phyloP scores from a whole-genome alignment of 805 yeast species.

The Pichia deserticola region DNA sequence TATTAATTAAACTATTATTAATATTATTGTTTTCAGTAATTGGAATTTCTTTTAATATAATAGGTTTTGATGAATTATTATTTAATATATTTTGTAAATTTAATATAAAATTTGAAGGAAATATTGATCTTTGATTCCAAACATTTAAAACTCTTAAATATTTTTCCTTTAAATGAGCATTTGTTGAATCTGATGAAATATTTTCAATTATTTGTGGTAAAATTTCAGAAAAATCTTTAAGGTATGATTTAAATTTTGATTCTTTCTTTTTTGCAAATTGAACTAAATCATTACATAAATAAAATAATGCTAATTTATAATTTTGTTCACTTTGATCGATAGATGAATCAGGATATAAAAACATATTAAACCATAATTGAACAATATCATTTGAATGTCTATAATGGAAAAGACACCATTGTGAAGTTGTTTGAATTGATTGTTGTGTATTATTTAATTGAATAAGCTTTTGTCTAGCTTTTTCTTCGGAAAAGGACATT shows the following conservation, averaged over 20 bases:
- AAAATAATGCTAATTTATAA: conserved; percentile 38
- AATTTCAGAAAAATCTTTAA: conserved; percentile 47
- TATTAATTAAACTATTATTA: too few relatives aligned
- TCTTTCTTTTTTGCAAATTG: conserved; percentile 67
- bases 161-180: conserved; percentile 30
- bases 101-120: conserved; percentile 21
- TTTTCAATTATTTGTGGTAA: conserved; percentile 35
- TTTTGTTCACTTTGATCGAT: conserved; percentile 28
- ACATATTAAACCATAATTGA: conserved; percentile 10
- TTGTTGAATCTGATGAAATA: conserved; percentile 18
- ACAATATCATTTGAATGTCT: conserved; percentile 46
- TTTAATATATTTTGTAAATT: conserved; percentile 7
- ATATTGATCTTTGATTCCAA: conserved; percentile 50
- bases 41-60: too few relatives aligned
- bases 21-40: too few relatives aligned
- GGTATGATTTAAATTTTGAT: conserved; percentile 41
- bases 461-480: conserved; percentile 39
- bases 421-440: conserved; percentile 65
- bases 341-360: conserved; percentile 8
- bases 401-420: conserved; percentile 64
- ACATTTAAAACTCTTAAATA: conserved; percentile 46
- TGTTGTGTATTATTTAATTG: conserved; percentile 56
- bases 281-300: conserved; percentile 73
- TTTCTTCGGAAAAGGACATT: conserved; percentile 47
- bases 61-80: neutral